Evolutionary conservation across 2,329 filamentous ascomycete genomes (phyloP), one percentile per base, ranked within the genome.

Genomic region (Botryosphaeria dothidea): DNA sequence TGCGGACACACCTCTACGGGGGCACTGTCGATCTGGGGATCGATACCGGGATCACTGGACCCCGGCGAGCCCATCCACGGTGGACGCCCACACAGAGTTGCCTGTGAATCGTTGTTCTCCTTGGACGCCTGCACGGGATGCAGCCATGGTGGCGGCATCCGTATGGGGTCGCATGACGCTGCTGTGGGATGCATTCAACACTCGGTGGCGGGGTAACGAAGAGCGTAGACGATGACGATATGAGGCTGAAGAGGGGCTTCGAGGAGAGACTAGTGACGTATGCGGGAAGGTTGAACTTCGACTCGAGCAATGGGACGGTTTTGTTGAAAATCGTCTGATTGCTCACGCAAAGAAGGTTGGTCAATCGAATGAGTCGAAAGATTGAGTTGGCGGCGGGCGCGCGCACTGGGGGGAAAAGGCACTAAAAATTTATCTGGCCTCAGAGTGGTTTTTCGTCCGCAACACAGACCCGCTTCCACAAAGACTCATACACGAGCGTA

Each of bases 81-180:
- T 8, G 61, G 61, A 34, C 49, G 38, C n/a, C 11, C 49, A 36
- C 48, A 34, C 27, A 49, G 61, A 25, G 49, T 31, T 21, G 61
- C 41, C 23, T 56, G 45, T 19, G 48, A 46, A 27, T 46, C 61
- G 21, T 52, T 46, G 7, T 34, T 13, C 27, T 52, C 61, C 13
- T 46, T 46, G 25, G 38, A 34, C 9, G 56, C 38, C 61, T 64
- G 36, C 38, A 36, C 61, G 17, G 61, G 61, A 45, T 64, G 61
- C 49, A 64, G 49, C 61, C 61, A 64, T 43, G 61, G 61, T 13
- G 61, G 61, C 38, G 25, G 36, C 61, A 64, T 64, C 49, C 61
- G 52, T 13, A 54, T 4, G 38, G 61, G 56, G n/a, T 46, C 56
- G 56, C 56, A 60, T 25, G 56, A 60, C 13, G 56, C 56, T 19